phyloP scores from a whole-genome alignment of 495 filamentous ascomycete genomes.

The Penicillium soppii region DNA sequence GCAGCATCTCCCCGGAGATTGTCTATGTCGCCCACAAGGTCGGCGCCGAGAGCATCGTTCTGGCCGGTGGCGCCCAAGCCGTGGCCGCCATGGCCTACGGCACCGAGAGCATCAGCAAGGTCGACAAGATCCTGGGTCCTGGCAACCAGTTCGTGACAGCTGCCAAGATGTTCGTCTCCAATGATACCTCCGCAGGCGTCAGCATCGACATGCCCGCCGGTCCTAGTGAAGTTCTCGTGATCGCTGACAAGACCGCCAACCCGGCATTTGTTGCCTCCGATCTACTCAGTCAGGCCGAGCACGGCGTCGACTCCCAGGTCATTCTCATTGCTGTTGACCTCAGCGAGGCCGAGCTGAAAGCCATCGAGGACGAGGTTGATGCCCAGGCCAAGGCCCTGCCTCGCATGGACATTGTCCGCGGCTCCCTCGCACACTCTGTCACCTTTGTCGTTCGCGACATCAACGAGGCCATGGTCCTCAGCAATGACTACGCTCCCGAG shows the following conservation, averaged over 20 bases:
- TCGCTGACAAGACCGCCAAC: conserved; percentile 87
- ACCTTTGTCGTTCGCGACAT: conserved; percentile 80
- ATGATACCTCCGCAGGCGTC: conserved; percentile 92
- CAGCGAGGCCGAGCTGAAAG: conserved; percentile 63
- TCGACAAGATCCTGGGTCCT: conserved; percentile 97
- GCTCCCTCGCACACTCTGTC: conserved; percentile 87
- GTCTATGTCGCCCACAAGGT: conserved; percentile 98
- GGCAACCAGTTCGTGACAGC: conserved; percentile 99
- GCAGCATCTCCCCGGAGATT: conserved; percentile 90
- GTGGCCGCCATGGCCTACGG: conserved; percentile 72
- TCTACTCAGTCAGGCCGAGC: conserved; percentile 92
- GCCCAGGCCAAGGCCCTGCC: conserved; percentile 84
- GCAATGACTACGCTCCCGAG: conserved; percentile 96
- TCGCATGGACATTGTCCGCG: conserved; percentile 86
- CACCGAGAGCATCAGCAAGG: conserved; percentile 79
- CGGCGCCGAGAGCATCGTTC: conserved; percentile 89
- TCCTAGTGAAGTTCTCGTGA: conserved; percentile 91
- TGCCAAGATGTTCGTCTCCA: conserved; percentile 95
- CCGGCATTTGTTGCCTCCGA: conserved; percentile 96
- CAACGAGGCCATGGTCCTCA: conserved; percentile 79
- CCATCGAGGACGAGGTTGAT: conserved; percentile 90
- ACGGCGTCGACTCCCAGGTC: conserved; percentile 93
- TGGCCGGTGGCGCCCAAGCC: conserved; percentile 96
- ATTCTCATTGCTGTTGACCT: conserved; percentile 86
- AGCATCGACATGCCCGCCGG: conserved; percentile 99